These are phyloP conservation scores for Solanum paucissectum DNA, from an alignment of 257 asterid species.

Conservation along the genomic window DNA sequence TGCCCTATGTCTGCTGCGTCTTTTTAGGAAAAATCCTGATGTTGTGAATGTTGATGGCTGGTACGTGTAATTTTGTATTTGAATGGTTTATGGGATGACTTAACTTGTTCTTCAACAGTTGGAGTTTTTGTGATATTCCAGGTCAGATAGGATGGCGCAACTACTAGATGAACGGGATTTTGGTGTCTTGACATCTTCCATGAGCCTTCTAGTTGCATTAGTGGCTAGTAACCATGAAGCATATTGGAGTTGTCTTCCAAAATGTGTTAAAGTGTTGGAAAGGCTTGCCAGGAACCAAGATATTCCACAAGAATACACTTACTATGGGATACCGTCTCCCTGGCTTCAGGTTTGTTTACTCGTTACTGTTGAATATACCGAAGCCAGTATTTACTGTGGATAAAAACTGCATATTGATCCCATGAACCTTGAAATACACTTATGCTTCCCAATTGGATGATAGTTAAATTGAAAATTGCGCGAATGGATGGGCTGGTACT, in stretches of 20 bases:
- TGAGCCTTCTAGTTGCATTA: constrained; percentile 94
- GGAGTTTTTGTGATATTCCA: constrained; percentile 21
- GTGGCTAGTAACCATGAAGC: constrained; percentile 94
- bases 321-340: constrained; percentile 98
- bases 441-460: neutral
- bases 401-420: neutral
- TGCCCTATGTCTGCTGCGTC: constrained; percentile 92
- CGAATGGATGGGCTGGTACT: neutral
- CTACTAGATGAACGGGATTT: constrained; percentile 97
- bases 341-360: constrained; percentile 89
- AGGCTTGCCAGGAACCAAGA: constrained; percentile 95
- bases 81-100: neutral
- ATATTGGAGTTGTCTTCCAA: constrained; percentile 96
- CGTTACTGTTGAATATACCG: neutral
- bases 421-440: neutral
- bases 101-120: neutral
- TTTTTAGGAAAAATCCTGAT: constrained; percentile 90
- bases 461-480: neutral
- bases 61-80: constrained; percentile 14
- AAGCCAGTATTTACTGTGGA: neutral
- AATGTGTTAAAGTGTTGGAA: constrained; percentile 86
- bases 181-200: constrained; percentile 94
- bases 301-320: constrained; percentile 96
- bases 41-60: constrained; percentile 99
- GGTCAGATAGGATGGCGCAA: constrained; percentile 99